Percentiles rank a stretch among this genome's conserved stretches.
Conservation (phyloP, 176 grass and related monocot species). For the Urochloa ruziziensis region DNA sequence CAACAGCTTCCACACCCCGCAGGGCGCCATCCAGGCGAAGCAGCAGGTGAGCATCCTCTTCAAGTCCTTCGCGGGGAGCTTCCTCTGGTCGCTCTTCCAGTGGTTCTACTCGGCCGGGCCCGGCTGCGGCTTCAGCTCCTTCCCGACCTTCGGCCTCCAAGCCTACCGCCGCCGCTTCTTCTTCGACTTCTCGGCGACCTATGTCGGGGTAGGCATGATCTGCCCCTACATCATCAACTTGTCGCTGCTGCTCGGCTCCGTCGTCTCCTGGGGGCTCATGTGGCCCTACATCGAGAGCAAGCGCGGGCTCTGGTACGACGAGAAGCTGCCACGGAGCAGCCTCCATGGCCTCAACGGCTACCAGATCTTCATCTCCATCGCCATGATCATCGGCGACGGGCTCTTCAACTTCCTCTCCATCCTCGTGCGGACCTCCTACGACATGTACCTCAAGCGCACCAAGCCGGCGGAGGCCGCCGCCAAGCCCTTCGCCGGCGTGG, state of each 20-base stretch:
- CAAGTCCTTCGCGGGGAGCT: conserved; percentile 57
- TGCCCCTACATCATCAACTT: conserved; percentile 71
- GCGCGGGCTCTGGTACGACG: conserved; percentile 52
- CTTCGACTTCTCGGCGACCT: conserved; percentile 69
- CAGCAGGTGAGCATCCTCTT: conserved; percentile 51
- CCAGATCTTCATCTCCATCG: conserved; percentile 79
- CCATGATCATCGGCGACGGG: conserved; percentile 65
- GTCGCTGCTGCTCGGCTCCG: conserved; percentile 43
- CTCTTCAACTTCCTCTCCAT: conserved; percentile 55
- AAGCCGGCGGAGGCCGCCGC: not conserved
- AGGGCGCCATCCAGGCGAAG: conserved; percentile 51
- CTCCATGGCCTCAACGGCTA: conserved; percentile 58
- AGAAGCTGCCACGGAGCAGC: conserved; percentile 22
- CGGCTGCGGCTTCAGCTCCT: conserved; percentile 43
- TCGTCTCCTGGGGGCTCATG: conserved; percentile 64
- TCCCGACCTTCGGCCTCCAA: conserved; percentile 53
- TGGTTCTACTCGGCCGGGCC: conserved; percentile 51
- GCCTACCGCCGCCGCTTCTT: conserved; percentile 52
- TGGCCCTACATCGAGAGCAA: conserved; percentile 67
- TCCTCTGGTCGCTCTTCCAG: conserved; percentile 62
- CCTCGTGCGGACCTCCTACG: conserved; percentile 43
- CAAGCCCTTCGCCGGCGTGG: conserved; percentile 16
- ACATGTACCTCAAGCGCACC: conserved; percentile 50
- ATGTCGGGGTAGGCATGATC: conserved; percentile 67
- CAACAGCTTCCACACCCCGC: conserved; percentile 72